Base-by-base conservation (phyloP, 768 basidiomycete species). In the Trametes maxima region DNA sequence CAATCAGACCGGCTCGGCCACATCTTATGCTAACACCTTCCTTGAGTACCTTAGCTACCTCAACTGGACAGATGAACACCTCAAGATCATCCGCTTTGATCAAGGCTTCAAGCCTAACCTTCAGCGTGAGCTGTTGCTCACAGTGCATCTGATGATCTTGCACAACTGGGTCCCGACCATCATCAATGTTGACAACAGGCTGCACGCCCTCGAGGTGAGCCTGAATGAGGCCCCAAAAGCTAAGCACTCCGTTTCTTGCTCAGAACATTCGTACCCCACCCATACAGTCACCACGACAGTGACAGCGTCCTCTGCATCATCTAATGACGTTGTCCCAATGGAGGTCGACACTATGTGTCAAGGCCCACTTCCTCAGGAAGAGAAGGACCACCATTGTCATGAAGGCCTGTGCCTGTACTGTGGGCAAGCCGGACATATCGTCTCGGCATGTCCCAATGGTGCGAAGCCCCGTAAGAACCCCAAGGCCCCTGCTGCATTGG, bases 371-470 rank as follows among this genome's bases (percentile, higher is more conserved):
- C 12, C 48, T 4, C 24, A 28, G 13, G 70, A 64, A 2, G 75
- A 77, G 63, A 47, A 60, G 0, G 64, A 73, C 11, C 60, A 61
- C 22, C 70, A 69, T 22, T 35, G 50, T 10, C 61, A 65, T 8
- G 43, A 73, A 0, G 64, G 66, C 22, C 69, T 79, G 3, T 79
- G 77, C 63, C 51, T 72, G 11, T 78, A 77, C 57, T 79, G 77
- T 49, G 73, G 75, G 5, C 46, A 67, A 40, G 65, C 68, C 16
- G 60, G 67, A 7, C 77, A 78, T 57, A 36, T 53, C 1, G 2
- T 19, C 16, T 50, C 47, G n/a, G n/a, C n/a, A n/a, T n/a, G n/a
- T n/a, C n/a, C n/a, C n/a, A n/a, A n/a, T n/a, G n/a, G n/a, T n/a
- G n/a, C n/a, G n/a, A n/a, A n/a, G n/a, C n/a, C n/a, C n/a, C 17